These are phyloP conservation scores for Babesia bovis DNA, from an alignment of 169 alveolate genomes.

Conservation along the genomic window DNA sequence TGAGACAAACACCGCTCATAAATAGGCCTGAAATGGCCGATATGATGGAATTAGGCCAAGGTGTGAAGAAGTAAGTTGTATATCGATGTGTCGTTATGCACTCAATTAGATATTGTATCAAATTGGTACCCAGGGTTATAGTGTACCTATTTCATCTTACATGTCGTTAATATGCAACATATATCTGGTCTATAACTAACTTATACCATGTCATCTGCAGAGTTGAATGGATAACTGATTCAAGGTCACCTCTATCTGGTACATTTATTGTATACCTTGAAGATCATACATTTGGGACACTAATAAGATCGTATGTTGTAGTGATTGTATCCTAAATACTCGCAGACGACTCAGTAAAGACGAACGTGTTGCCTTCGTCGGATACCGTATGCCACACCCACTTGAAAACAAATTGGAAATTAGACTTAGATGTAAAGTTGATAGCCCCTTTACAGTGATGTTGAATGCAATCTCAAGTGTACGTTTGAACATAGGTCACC, in stretches of 20 bases:
- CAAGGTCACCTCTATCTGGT: slow-evolving; percentile 87
- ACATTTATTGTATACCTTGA: slow-evolving; percentile 86
- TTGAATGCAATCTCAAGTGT: slow-evolving; percentile 45
- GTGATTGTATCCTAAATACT: background rate
- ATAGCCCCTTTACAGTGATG: slow-evolving; percentile 58
- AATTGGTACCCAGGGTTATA: too few species aligned
- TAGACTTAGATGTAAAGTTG: slow-evolving; percentile 43
- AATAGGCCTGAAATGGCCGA: slow-evolving; percentile 72
- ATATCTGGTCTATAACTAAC: background rate
- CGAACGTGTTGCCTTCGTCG: slow-evolving; percentile 88
- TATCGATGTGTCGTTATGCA: background rate
- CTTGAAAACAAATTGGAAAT: slow-evolving; percentile 75
- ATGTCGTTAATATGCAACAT: background rate
- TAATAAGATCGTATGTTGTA: slow-evolving; percentile 77
- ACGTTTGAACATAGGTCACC: slow-evolving; percentile 31
- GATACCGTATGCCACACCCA: slow-evolving; percentile 91
- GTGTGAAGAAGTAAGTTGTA: slow-evolving; percentile 56
- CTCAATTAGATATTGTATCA: too few species aligned
- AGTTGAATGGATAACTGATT: slow-evolving; percentile 85
- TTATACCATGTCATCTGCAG: slow-evolving; percentile 37
- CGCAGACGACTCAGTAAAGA: slow-evolving; percentile 83
- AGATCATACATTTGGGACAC: slow-evolving; percentile 90
- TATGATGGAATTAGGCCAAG: slow-evolving; percentile 62
- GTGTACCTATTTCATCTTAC: too few species aligned
- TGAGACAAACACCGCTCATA: slow-evolving; percentile 59